Evolutionary conservation across 2,329 filamentous ascomycete genomes (phyloP).

Genomic region (Celoporthe dispersa): DNA sequence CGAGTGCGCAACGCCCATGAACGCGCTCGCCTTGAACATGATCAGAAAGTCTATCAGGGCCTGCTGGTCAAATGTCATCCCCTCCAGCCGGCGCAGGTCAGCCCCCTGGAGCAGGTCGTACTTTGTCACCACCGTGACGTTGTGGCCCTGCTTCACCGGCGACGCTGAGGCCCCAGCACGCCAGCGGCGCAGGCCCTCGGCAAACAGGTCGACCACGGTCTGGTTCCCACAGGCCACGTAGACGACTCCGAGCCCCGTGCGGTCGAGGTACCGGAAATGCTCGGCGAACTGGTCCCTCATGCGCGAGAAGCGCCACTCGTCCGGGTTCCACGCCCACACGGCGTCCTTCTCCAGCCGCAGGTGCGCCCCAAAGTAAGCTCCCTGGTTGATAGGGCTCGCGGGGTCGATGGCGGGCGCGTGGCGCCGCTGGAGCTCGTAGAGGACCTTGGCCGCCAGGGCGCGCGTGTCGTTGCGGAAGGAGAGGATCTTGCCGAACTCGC

Average conservation of each 20-base stretch:
- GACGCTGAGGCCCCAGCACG: slow-evolving; percentile 13
- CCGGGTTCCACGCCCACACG: slow-evolving; percentile 38
- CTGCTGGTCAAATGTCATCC: slow-evolving; percentile 41
- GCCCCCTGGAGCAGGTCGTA: slow-evolving; percentile 35
- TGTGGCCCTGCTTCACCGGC: slow-evolving; percentile 10
- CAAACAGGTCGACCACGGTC: slow-evolving; percentile 37
- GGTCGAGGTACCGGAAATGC: slow-evolving; percentile 35
- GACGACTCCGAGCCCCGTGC: slow-evolving; percentile 35
- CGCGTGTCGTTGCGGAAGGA: slow-evolving; percentile 40
- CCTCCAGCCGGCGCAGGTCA: slow-evolving; percentile 32
- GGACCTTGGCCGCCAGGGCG: slow-evolving; percentile 36
- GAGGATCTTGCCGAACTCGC: slow-evolving; percentile 41
- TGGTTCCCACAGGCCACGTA: slow-evolving; percentile 40
- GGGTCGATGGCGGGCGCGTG: slow-evolving; percentile 36
- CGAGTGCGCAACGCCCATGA: slow-evolving; percentile 41
- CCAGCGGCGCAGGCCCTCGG: slow-evolving; percentile 25
- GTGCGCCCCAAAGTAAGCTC: slow-evolving; percentile 40
- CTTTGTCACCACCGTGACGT: slow-evolving; percentile 40
- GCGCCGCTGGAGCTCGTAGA: slow-evolving; percentile 33
- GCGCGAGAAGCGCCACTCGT: slow-evolving; percentile 39
- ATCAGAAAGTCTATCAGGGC: slow-evolving; percentile 40
- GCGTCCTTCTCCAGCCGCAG: slow-evolving; percentile 40
- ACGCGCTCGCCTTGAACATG: slow-evolving; percentile 39
- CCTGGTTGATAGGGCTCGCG: slow-evolving; percentile 31
- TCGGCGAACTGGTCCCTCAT: slow-evolving; percentile 39